Conservation (phyloP, 2,329 filamentous ascomycete genomes). For the Aspergillus pseudoviridinutans region DNA sequence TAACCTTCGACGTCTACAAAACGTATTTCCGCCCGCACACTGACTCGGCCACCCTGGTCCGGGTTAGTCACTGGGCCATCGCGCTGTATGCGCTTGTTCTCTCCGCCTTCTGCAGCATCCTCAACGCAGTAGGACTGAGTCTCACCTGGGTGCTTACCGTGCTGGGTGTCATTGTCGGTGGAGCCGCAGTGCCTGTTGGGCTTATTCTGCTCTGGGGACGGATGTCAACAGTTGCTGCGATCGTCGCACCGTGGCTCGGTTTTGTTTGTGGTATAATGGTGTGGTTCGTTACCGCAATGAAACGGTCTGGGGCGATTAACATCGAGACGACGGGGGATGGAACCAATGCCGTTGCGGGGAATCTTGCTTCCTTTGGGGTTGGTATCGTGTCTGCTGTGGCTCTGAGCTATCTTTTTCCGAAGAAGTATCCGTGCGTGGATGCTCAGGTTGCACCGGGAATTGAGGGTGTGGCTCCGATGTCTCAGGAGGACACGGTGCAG, state of each 20-base stretch:
- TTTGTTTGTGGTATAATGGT: constrained; percentile 30
- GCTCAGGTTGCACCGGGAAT: background rate
- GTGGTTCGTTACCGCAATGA: constrained; percentile 37
- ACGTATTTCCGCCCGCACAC: constrained; percentile 46
- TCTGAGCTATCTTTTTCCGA: constrained; percentile 32
- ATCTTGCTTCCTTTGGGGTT: constrained; percentile 33
- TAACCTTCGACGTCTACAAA: constrained; percentile 52
- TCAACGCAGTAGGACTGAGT: constrained; percentile 36
- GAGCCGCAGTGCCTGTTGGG: constrained; percentile 35
- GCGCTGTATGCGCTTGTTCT: constrained; percentile 47
- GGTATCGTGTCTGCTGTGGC: constrained; percentile 33
- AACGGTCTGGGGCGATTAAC: constrained; percentile 31
- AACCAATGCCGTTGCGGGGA: constrained; percentile 39
- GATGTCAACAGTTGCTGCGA: constrained; percentile 36
- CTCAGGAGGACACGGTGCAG: background rate
- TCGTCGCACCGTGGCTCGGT: constrained; percentile 34
- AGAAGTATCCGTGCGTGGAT: constrained; percentile 11
- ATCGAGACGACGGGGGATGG: constrained; percentile 36
- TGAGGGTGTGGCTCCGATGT: background rate
- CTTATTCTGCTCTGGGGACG: constrained; percentile 37
- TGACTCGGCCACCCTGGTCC: constrained; percentile 45
- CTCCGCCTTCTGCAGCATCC: constrained; percentile 31
- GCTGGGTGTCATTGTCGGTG: constrained; percentile 40
- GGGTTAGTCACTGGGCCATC: constrained; percentile 49
- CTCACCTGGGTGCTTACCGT: constrained; percentile 41